These are phyloP conservation scores for Helicostylum pulchrum DNA, from an alignment of 192 early-diverging fungal species.

Conservation along the genomic window DNA sequence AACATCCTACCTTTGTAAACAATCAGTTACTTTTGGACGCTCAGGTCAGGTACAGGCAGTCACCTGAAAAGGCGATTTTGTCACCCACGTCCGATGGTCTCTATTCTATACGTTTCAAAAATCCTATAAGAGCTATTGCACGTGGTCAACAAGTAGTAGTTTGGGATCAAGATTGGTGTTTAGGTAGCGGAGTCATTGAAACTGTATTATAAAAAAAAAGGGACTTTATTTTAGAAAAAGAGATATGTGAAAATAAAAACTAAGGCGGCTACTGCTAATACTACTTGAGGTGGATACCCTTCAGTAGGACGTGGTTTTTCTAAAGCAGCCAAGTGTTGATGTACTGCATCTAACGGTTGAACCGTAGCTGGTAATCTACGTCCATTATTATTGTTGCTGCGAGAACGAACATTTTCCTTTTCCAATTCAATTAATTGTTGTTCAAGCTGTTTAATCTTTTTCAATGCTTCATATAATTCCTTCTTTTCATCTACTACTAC, in stretches of 20 bases:
- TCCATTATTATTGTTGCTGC: not conserved
- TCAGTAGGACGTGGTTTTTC: slow-evolving; percentile 45
- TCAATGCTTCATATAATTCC: slow-evolving; percentile 4
- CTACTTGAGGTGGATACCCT: slow-evolving; percentile 60
- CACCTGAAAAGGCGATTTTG: slow-evolving; percentile 42
- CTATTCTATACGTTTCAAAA: slow-evolving; percentile 29
- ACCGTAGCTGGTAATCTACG: slow-evolving; percentile 16
- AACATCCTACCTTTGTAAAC: slow-evolving; percentile 8
- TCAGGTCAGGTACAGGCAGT: slow-evolving; percentile 61
- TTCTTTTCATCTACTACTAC: not conserved
- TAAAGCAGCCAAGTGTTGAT: slow-evolving; percentile 31
- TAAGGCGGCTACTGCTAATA: slow-evolving; percentile 53
- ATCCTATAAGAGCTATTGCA: slow-evolving; percentile 40
- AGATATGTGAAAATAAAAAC: slow-evolving; percentile 63
- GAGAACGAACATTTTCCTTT: not conserved
- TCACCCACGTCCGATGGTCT: slow-evolving; percentile 9
- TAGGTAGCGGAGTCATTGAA: slow-evolving; percentile 44
- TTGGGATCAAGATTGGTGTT: slow-evolving; percentile 45
- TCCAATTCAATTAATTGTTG: not conserved
- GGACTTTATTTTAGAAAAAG: slow-evolving; percentile 49
- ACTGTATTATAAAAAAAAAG: not conserved
- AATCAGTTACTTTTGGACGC: slow-evolving; percentile 26
- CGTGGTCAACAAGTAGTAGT: slow-evolving; percentile 44
- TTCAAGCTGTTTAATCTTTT: slow-evolving; percentile 3
- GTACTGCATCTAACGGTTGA: slow-evolving; percentile 31